A percentile compares a stretch with the other conserved stretches of the same genome.
Conservation (phyloP, 2,329 filamentous ascomycete species). For the Diaporthe capsici region DNA sequence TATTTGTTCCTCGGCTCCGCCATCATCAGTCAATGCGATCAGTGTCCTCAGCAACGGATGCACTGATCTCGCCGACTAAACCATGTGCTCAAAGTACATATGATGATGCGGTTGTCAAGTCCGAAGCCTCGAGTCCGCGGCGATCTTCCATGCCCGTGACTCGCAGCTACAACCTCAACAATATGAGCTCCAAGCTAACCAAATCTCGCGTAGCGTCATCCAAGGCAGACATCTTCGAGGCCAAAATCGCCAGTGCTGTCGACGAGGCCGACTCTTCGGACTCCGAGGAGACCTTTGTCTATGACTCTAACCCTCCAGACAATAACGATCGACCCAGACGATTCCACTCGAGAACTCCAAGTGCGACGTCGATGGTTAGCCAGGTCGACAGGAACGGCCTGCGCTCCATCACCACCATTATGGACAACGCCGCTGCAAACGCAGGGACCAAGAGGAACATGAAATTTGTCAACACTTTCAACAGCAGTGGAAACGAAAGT, state of each 20-base stretch:
- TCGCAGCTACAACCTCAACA: conserved; percentile 52
- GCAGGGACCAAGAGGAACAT: conserved; percentile 88
- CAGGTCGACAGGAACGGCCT: conserved; percentile 73
- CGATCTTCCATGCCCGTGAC: conserved; percentile 43
- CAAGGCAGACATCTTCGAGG: conserved; percentile 98
- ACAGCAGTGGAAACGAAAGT: conserved; percentile 68
- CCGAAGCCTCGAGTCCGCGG: conserved; percentile 45
- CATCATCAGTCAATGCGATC: conserved; percentile 59
- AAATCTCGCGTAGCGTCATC: conserved; percentile 77
- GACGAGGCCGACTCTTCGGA: conserved; percentile 97
- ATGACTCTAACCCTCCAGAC: conserved; percentile 94
- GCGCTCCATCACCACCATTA: conserved; percentile 76
- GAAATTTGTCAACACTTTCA: conserved; percentile 92
- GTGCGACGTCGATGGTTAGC: conserved; percentile 86
- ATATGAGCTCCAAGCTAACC: conserved; percentile 61
- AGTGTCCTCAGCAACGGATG: conserved; percentile 50
- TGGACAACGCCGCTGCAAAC: conserved; percentile 69
- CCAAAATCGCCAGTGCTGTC: conserved; percentile 94
- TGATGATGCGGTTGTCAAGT: conserved; percentile 44
- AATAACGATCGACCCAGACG: conserved; percentile 74
- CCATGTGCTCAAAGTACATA: conserved; percentile 52
- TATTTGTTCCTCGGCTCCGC: conserved; percentile 52
- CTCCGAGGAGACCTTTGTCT: conserved; percentile 98
- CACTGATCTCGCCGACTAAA: conserved; percentile 53
- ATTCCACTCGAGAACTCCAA: conserved; percentile 95